Conservation (phyloP, 441 rosid species). For the Flueggea neowawraea region DNA sequence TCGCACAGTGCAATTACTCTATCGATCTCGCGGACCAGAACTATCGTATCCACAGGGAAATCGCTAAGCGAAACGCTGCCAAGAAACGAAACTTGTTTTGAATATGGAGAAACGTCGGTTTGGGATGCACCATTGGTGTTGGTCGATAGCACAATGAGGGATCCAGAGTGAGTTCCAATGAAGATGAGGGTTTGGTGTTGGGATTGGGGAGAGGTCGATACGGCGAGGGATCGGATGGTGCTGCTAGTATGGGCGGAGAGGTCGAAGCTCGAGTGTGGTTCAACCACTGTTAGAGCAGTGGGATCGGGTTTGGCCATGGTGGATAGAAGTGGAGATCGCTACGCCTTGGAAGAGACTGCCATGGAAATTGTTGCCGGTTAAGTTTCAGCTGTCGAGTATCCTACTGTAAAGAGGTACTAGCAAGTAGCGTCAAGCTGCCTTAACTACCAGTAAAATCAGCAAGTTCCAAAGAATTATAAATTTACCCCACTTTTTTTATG, state of each 20-base stretch:
- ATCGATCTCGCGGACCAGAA: conserved; percentile 46
- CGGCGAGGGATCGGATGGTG: conserved; percentile 42
- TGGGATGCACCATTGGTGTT: conserved; percentile 5
- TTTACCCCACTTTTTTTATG: too few species aligned
- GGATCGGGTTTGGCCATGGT: conserved; percentile 30
- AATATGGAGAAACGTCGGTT: conserved; percentile 2
- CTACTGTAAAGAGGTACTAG: too few species aligned
- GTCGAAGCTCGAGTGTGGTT: conserved; percentile 59
- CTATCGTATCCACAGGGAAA: conserved; percentile 55
- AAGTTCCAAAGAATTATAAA: too few species aligned
- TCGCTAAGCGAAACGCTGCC: conserved; percentile 46
- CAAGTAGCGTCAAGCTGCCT: too few species aligned
- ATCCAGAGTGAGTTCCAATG: conserved; percentile 72
- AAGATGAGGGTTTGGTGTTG: conserved; percentile 43
- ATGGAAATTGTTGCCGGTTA: background rate
- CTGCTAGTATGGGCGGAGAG: conserved; percentile 40
- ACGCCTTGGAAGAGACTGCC: conserved; percentile 1
- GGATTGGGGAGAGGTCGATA: conserved; percentile 48
- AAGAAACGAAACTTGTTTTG: conserved; percentile 41
- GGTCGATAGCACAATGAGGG: conserved; percentile 53
- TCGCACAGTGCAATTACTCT: conserved; percentile 57
- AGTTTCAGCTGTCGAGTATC: too few species aligned
- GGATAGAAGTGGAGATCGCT: background rate
- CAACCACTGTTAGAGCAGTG: conserved; percentile 55
- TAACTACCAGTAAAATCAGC: too few species aligned